These are phyloP conservation scores for Globisporangium paddicum DNA, from an alignment of 352 stramenopile genomes.

Conservation along the genomic window DNA sequence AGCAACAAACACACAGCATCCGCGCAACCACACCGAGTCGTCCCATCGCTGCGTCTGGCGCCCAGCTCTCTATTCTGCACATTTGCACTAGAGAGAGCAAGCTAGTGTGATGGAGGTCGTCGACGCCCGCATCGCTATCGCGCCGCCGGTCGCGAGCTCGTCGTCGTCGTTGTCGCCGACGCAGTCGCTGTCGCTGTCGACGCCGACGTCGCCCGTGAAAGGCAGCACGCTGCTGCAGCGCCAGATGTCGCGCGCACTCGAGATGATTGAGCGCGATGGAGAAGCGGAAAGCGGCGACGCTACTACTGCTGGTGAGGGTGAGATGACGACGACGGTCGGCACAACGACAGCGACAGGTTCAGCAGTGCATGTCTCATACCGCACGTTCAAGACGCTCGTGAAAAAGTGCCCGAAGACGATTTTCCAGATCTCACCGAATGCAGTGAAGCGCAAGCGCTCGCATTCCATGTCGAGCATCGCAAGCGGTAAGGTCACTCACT, in stretches of 20 bases:
- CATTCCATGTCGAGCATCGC: constrained; percentile 32
- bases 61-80: too few species aligned
- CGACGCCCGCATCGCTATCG: not conserved
- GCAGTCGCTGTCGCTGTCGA: constrained; percentile 2
- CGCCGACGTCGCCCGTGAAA: constrained; percentile 13
- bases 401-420: constrained; percentile 19
- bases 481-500: constrained; percentile 20
- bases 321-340: constrained; percentile 4
- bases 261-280: constrained; percentile 39
- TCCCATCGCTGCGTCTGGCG: too few species aligned
- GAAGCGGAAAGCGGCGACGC: not conserved
- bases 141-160: too few species aligned
- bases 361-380: constrained; percentile 9
- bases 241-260: constrained; percentile 43
- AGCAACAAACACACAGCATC: too few species aligned
- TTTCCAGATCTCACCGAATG: constrained; percentile 38
- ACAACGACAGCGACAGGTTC: constrained; percentile 1
- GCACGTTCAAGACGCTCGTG: constrained; percentile 10
- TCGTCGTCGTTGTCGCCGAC: not conserved
- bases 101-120: constrained; percentile 11
- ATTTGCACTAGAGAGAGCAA: too few species aligned
- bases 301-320: too few species aligned
- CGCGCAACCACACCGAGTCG: too few species aligned
- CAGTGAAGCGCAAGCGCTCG: constrained; percentile 59
- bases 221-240: constrained; percentile 31